Conservation (phyloP, 1,284 basidiomycete genomes). For the Butyriboletus appendiculatus region DNA sequence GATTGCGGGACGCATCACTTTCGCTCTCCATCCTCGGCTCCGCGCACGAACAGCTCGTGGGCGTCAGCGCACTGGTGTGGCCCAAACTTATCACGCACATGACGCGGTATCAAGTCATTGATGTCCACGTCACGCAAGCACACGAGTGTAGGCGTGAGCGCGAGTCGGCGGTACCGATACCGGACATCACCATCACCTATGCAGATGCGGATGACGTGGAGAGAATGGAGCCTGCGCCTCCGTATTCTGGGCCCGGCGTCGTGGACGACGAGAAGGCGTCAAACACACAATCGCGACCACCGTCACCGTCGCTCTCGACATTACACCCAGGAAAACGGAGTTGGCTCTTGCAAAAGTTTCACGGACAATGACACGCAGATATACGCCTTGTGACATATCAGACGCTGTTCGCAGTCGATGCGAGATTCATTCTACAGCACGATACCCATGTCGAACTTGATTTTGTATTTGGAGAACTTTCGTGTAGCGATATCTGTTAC, state of each 20-base stretch:
- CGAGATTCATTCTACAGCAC: background rate
- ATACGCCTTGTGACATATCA: background rate
- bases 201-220: slow-evolving; percentile 12
- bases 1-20: slow-evolving; percentile 43
- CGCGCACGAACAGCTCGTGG: slow-evolving; percentile 39
- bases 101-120: slow-evolving; percentile 54
- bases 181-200: slow-evolving; percentile 23
- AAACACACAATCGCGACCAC: background rate
- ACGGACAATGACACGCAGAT: background rate
- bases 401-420: background rate
- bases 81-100: slow-evolving; percentile 43
- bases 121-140: slow-evolving; percentile 40
- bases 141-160: background rate
- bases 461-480: background rate
- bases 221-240: slow-evolving; percentile 18
- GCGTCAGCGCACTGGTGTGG: slow-evolving; percentile 63
- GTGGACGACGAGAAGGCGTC: slow-evolving; percentile 21
- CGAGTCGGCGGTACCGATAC: slow-evolving; percentile 1
- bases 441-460: background rate
- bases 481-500: slow-evolving; percentile 11
- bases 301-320: background rate
- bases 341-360: slow-evolving; percentile 23
- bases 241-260: slow-evolving; percentile 1
- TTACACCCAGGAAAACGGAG: slow-evolving; percentile 13
- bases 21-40: slow-evolving; percentile 45